phyloP scores from a whole-genome alignment of 2,329 filamentous ascomycete genomes.

The Neospermospora avenae region DNA sequence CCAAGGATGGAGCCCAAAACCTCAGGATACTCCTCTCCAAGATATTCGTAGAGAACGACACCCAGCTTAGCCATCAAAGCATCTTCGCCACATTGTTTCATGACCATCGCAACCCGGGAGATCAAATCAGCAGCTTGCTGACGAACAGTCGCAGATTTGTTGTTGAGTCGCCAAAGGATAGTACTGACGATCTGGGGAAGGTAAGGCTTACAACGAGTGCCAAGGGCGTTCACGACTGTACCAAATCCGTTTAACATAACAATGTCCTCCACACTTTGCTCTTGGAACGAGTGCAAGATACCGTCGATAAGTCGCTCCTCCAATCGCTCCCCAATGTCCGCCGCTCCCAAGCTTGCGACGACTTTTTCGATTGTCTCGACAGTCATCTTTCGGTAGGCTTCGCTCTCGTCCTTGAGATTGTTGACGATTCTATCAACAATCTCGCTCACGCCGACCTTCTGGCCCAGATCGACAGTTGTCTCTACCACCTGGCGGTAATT shows the following conservation, averaged over 20 bases:
- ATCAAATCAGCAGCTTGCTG: slow-evolving; percentile 97
- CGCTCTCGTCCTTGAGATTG: slow-evolving; percentile 97
- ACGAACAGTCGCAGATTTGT: slow-evolving; percentile 94
- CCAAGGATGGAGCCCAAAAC: slow-evolving; percentile 95
- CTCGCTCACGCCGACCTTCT: slow-evolving; percentile 96
- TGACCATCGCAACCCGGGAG: slow-evolving; percentile 94
- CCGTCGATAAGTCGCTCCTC: slow-evolving; percentile 95
- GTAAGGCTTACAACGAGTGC: slow-evolving; percentile 92
- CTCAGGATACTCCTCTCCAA: slow-evolving; percentile 97
- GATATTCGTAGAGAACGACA: slow-evolving; percentile 93
- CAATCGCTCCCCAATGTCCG: slow-evolving; percentile 87
- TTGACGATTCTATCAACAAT: slow-evolving; percentile 90
- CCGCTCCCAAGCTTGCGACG: slow-evolving; percentile 86
- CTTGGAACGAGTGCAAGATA: slow-evolving; percentile 94
- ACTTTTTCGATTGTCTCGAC: slow-evolving; percentile 97
- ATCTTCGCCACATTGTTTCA: slow-evolving; percentile 98
- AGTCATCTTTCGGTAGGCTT: slow-evolving; percentile 98
- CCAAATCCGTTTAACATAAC: slow-evolving; percentile 97
- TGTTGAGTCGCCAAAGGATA: slow-evolving; percentile 94
- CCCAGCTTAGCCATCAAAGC: slow-evolving; percentile 93
- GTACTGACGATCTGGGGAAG: slow-evolving; percentile 95
- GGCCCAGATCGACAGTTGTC: slow-evolving; percentile 92
- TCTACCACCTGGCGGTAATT: slow-evolving; percentile 98
- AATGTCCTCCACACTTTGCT: slow-evolving; percentile 94
- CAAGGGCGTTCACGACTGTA: slow-evolving; percentile 92